Base-by-base conservation (phyloP, 208 protist species). In the Eutreptiella sp. region DNA sequence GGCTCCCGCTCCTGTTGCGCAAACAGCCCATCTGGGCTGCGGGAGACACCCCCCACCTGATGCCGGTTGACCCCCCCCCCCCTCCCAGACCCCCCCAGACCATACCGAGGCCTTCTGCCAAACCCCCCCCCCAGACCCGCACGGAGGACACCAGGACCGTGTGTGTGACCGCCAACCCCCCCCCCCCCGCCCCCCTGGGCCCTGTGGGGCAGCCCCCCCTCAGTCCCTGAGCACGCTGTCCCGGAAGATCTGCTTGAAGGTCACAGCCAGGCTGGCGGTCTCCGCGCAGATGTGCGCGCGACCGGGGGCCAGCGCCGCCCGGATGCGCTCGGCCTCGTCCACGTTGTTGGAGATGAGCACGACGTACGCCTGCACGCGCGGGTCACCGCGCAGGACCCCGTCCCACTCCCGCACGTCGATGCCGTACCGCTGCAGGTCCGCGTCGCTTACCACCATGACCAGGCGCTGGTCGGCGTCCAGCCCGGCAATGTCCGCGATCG, bases 361-460 rank as follows among this genome's bases (percentile, higher is more conserved):
- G 70, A 80, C 85, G 62, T 80, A 89, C 68, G 88, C 87, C 58
- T 90, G 77, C 52, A 91, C 85, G 23, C 57, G 75, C 33, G 72
- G 63, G 50, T 78, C 54, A 38, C 76, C 80, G 29, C 59, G 48
- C 38, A 92, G 85, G 53, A 90, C 84, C 29, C 53, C 39, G 24
- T 76, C 46, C 58, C 90, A 57, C 64, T 87, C 76, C 19, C 71
- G 57, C 16, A 80, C 73, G 0, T 59, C 63, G 48, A 94, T 94
- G 57, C 87, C 88, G 70, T 96, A 96, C 19, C 80, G 83, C 14
- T 73, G 71, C 38, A 96, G 71, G 59, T 96, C 94, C 21, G 91
- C 91, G 53, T 96, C 91, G 53, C 80, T 89, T 34, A 96, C 77
- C 14, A 95, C 73, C 67, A 95, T 85, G 3, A 96, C 89, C 72